Conservation (phyloP, 2,329 filamentous ascomycete species). For the Pestalotiopsis sp. region DNA sequence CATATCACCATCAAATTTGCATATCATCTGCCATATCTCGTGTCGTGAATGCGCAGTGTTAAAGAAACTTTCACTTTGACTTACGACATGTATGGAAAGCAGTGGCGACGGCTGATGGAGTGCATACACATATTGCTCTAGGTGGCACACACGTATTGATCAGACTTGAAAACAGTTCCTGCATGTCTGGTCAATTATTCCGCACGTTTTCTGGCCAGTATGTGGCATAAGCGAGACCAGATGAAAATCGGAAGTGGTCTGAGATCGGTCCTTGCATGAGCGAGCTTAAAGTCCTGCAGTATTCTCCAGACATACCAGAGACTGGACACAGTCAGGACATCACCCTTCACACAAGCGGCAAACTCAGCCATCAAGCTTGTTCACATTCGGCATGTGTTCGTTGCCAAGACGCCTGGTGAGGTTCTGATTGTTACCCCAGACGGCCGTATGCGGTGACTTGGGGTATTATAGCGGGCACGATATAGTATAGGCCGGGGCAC, state of each 20-base stretch:
- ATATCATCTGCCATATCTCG: too few relatives aligned
- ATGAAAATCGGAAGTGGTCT: not conserved
- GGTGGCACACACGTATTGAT: too few relatives aligned
- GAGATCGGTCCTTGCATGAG: not conserved
- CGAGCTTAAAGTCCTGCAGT: not conserved
- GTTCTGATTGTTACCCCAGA: constrained; percentile 6
- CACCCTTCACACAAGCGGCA: not conserved
- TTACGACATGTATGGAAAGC: too few relatives aligned
- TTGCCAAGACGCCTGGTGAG: constrained; percentile 1
- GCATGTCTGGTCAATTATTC: not conserved
- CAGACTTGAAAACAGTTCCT: too few relatives aligned
- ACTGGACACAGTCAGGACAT: not conserved
- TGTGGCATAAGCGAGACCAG: not conserved
- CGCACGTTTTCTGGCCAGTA: not conserved
- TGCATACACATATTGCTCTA: too few relatives aligned
- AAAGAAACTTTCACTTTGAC: too few relatives aligned
- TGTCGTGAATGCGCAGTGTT: too few relatives aligned
- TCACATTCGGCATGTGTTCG: constrained; percentile 7
- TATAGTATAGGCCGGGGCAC: not conserved
- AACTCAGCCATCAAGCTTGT: constrained; percentile 1
- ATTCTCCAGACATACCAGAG: not conserved
- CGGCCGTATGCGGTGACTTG: constrained; percentile 3
- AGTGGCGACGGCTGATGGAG: too few relatives aligned
- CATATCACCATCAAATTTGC: too few relatives aligned
- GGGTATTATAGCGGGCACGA: not conserved